Evolutionary conservation across 2,329 filamentous ascomycete genomes (phyloP), one percentile per base, ranked within the genome.

Genomic region (Beauveria sp.): DNA sequence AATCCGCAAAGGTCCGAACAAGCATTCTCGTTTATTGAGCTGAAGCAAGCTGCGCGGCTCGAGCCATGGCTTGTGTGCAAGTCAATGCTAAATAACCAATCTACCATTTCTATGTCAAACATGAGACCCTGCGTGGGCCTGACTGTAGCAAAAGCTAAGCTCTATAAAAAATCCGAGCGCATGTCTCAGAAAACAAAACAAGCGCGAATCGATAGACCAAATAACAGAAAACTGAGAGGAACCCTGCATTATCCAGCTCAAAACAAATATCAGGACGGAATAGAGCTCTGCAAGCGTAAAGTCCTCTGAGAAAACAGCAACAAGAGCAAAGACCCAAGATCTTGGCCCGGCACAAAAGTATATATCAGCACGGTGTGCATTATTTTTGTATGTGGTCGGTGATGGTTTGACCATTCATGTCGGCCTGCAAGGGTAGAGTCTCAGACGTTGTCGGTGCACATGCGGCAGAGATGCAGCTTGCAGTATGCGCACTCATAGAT

Each of bases 401-500:
- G 5, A 28, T 48, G 28, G 16, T 14, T n/a, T n/a, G 28, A 20
- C 45, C 43, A 18, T 48, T 8, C 18, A 38, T 31, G 8, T 26
- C 14, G 16, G n/a, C 12, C 16, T 48, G 20, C 43, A 28, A 12
- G 28, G 20, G 12, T 8, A 20, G 38, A 18, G 50, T 12, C 5
- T 50, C 22, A 61, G 28, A 18, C 10, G 9, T 42, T 9, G n/a
- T 63, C 57, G 12, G 38, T 45, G 48, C 62, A 63, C 51, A 61
- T 34, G 24, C 84, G 78, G 72, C 86, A 89, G 34, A 83, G 80
- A 73, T 88, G 85, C 56, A 87, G 74, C 71, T 86, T 85, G 81
- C 87, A 89, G 71, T 87, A 87, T 64, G 80, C 78, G 75, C 87
- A 89, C 72, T 89, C 84, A 66, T 83, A 88, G 68, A 89, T 88